Evolutionary conservation across 2,329 filamentous ascomycete genomes (phyloP).

Genomic region (Fusarium zealandicum): DNA sequence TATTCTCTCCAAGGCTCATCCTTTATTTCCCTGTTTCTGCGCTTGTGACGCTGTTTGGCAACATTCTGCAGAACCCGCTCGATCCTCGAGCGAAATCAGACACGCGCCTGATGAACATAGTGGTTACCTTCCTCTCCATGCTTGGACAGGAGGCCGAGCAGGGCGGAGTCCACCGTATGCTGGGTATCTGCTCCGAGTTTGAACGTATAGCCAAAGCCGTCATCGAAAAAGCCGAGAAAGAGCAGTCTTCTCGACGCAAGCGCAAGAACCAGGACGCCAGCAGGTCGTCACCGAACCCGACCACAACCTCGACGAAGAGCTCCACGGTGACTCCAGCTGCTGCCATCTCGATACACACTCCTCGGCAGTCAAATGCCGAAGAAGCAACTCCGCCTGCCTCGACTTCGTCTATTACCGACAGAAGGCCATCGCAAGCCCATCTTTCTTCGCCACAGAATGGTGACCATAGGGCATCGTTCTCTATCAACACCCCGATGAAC

Average conservation of each 20-base stretch:
- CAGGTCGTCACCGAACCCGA: constrained; percentile 23
- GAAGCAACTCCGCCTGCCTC: constrained; percentile 12
- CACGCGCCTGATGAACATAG: constrained; percentile 87
- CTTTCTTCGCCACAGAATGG: constrained; percentile 41
- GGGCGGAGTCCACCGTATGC: constrained; percentile 90
- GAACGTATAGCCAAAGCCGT: constrained; percentile 91
- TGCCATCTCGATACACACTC: constrained; percentile 11
- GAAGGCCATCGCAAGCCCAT: constrained; percentile 32
- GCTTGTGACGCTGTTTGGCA: constrained; percentile 92
- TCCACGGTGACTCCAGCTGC: constrained; percentile 7
- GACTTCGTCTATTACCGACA: constrained; percentile 9
- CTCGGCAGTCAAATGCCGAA: constrained; percentile 19
- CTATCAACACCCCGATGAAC: constrained; percentile 39
- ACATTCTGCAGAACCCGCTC: constrained; percentile 93
- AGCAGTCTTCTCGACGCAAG: constrained; percentile 81
- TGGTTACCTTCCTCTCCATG: constrained; percentile 90
- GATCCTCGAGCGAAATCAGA: constrained; percentile 89
- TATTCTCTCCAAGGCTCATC: constrained; percentile 68
- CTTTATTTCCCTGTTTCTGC: constrained; percentile 97
- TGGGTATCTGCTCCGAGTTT: constrained; percentile 94
- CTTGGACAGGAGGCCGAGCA: constrained; percentile 89
- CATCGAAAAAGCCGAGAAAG: constrained; percentile 89
- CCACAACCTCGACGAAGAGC: constrained; percentile 5
- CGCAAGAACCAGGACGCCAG: constrained; percentile 72
- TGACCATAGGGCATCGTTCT: constrained; percentile 36